A percentile compares a stretch with the other conserved stretches of the same genome.
These are phyloP conservation scores for Albugo candida DNA, from an alignment of 352 stramenopile species.

Conservation along the genomic window DNA sequence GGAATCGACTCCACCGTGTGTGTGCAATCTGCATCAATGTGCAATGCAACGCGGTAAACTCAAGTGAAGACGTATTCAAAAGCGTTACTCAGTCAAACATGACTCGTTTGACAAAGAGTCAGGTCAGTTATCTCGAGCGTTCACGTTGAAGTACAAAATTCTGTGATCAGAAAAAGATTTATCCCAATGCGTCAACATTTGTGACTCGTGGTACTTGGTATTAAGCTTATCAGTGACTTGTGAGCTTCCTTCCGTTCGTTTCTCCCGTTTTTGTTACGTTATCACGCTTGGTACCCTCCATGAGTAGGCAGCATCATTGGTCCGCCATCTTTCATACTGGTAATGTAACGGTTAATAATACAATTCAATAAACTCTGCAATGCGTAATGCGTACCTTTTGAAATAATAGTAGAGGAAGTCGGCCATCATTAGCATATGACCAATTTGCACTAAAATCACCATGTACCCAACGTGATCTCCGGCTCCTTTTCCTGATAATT, in stretches of 20 bases:
- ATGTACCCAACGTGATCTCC: slow-evolving; percentile 83
- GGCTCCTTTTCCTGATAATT: slow-evolving; percentile 86
- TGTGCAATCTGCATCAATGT: slow-evolving; percentile 57
- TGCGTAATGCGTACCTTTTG: slow-evolving; percentile 37
- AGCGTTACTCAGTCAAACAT: neutral
- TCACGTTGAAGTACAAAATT: slow-evolving; percentile 3
- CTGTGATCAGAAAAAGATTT: neutral
- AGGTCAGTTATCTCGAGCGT: neutral
- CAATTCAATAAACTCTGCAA: neutral
- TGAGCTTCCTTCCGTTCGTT: neutral
- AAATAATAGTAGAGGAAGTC: slow-evolving; percentile 99
- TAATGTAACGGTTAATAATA: slow-evolving; percentile 1
- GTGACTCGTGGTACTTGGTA: no score
- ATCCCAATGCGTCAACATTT: neutral
- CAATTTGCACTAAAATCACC: slow-evolving; percentile 95
- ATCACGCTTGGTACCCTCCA: slow-evolving; percentile 61
- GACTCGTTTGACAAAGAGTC: neutral
- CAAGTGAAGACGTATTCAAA: no score
- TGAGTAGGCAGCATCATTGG: slow-evolving; percentile 81
- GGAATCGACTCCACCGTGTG: slow-evolving; percentile 9
- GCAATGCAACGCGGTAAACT: slow-evolving; percentile 8
- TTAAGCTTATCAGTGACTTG: no score
- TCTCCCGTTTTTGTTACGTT: neutral
- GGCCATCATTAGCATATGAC: slow-evolving; percentile 95
- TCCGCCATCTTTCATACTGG: slow-evolving; percentile 72